Percentiles rank a stretch among this genome's conserved stretches.
phyloP scores from a whole-genome alignment of 2,329 filamentous ascomycete species.

The Xylariaceae sp. region DNA sequence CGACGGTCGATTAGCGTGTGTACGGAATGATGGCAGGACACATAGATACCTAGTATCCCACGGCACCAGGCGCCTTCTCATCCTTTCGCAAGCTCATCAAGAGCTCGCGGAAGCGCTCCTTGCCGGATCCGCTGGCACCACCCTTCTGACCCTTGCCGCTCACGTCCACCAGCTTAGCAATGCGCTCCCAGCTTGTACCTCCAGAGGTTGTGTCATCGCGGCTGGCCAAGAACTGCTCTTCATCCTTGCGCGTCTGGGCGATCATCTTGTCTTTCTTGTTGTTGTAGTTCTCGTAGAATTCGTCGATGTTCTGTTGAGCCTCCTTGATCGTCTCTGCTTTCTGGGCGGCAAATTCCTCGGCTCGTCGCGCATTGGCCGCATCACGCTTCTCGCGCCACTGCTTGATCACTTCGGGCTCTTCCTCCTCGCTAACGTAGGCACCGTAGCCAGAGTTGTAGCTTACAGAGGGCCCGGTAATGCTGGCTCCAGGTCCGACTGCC shows the following conservation, averaged over 20 bases:
- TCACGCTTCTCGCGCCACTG: constrained; percentile 91
- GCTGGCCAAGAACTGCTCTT: constrained; percentile 82
- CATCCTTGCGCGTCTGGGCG: constrained; percentile 81
- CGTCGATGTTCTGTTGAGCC: constrained; percentile 90
- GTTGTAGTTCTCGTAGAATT: constrained; percentile 99
- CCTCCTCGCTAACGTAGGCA: constrained; percentile 58
- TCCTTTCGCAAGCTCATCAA: constrained; percentile 86
- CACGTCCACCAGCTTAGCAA: constrained; percentile 94
- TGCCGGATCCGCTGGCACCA: constrained; percentile 83
- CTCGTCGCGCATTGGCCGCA: constrained; percentile 73
- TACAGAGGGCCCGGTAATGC: constrained; percentile 69
- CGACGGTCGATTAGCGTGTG: constrained; percentile 11
- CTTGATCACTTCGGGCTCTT: constrained; percentile 82
- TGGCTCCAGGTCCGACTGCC: constrained; percentile 69
- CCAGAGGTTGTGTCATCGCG: constrained; percentile 91
- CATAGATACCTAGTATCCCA: constrained; percentile 46
- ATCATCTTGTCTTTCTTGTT: constrained; percentile 94
- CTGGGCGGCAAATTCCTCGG: constrained; percentile 75
- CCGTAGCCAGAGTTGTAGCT: constrained; percentile 58
- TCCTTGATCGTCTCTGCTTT: constrained; percentile 82
- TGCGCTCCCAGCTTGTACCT: constrained; percentile 97
- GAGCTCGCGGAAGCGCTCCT: constrained; percentile 92
- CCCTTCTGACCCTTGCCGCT: constrained; percentile 88
- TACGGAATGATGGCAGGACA: constrained; percentile 16
- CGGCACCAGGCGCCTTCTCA: constrained; percentile 70